Conservation (phyloP, 495 filamentous ascomycete species). For the Aspergillus cavernicola region DNA sequence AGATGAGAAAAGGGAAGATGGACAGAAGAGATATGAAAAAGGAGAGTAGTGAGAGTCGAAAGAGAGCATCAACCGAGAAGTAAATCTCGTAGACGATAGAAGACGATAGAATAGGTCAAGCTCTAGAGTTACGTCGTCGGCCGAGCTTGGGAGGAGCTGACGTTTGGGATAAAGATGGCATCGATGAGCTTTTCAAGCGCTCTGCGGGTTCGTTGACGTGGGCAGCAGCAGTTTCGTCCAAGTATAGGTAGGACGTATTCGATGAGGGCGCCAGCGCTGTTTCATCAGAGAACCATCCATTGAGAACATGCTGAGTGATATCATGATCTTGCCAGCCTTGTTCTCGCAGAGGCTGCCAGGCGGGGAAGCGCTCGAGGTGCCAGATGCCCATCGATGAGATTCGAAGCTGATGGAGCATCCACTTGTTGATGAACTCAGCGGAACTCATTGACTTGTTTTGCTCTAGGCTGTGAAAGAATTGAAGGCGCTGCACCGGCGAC, state of each 20-base stretch:
- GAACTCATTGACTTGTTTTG: conserved; percentile 6
- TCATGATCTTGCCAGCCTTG: conserved; percentile 20
- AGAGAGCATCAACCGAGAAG: too few relatives aligned
- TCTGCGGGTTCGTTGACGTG: neutral
- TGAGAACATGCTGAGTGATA: conserved; percentile 27
- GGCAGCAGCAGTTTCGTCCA: neutral
- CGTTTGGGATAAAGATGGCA: neutral
- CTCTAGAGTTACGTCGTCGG: neutral
- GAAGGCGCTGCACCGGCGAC: conserved; percentile 9
- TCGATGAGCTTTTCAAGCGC: neutral
- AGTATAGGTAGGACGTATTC: neutral
- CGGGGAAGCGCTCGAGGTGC: conserved; percentile 22
- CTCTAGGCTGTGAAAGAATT: conserved; percentile 17
- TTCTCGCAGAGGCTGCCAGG: conserved; percentile 15
- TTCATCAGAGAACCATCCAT: conserved; percentile 25
- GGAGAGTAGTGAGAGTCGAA: too few relatives aligned
- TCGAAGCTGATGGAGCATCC: conserved; percentile 31
- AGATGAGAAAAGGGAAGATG: too few relatives aligned
- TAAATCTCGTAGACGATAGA: too few relatives aligned
- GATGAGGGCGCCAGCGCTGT: neutral
- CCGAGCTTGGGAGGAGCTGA: neutral
- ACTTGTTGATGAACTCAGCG: conserved; percentile 24
- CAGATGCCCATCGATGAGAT: conserved; percentile 27
- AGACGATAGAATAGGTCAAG: too few relatives aligned
- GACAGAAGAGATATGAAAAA: too few relatives aligned